Conservation (phyloP, 106 monocot species). For the Phalaenopsis equestris region DNA sequence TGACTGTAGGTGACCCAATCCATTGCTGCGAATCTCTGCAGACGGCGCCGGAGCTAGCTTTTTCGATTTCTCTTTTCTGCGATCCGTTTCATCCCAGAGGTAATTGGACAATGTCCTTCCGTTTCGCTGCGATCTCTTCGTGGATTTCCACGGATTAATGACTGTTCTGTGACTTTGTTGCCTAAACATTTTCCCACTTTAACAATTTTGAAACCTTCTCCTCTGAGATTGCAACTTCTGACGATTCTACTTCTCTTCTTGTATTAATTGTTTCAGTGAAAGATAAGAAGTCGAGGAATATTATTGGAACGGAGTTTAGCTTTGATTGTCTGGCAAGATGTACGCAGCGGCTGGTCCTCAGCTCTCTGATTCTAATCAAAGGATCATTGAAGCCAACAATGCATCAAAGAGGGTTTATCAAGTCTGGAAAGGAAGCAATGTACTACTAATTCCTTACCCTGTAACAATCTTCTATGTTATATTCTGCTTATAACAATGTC, state of each 20-base stretch:
- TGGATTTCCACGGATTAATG: background rate
- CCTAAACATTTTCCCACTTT: background rate
- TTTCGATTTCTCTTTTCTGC: background rate
- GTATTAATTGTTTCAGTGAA: background rate
- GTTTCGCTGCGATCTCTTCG: background rate
- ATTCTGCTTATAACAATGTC: background rate
- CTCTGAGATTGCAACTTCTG: slow-evolving; percentile 1
- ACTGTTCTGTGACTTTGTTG: background rate
- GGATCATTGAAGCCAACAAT: slow-evolving; percentile 21
- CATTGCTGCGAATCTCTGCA: background rate
- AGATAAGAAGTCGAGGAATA: background rate
- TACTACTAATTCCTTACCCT: slow-evolving; percentile 14
- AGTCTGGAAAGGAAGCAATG: slow-evolving; percentile 83
- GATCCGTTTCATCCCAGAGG: background rate
- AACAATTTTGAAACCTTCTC: background rate
- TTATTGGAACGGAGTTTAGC: background rate
- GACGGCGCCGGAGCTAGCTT: background rate
- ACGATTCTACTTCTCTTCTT: background rate
- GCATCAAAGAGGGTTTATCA: slow-evolving; percentile 45
- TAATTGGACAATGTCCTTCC: background rate
- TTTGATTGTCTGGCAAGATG: slow-evolving; percentile 32
- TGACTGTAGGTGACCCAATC: background rate
- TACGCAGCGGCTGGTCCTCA: slow-evolving; percentile 14
- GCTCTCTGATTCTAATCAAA: slow-evolving; percentile 28
- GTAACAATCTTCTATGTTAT: background rate